phyloP scores from a whole-genome alignment of 108 stramenopile genomes.

The Thalassiosira profunda region DNA sequence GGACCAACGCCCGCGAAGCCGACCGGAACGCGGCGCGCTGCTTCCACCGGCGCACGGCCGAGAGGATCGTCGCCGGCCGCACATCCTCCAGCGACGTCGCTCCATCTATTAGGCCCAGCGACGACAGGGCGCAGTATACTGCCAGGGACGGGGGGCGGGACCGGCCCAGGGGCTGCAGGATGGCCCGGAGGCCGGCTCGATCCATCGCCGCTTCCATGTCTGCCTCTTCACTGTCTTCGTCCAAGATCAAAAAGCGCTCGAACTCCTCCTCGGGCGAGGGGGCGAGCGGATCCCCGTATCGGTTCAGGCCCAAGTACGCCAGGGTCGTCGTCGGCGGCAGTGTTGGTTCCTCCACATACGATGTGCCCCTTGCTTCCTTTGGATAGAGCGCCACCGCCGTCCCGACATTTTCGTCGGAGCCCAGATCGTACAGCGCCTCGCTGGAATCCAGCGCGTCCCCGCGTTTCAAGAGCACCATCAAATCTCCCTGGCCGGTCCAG shows the following conservation, averaged over 20 bases:
- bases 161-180: slow-evolving; percentile 40
- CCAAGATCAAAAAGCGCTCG: slow-evolving; percentile 1
- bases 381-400: slow-evolving; percentile 22
- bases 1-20: background rate
- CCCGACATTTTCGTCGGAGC: background rate
- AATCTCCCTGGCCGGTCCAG: slow-evolving; percentile 19
- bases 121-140: slow-evolving; percentile 30
- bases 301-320: slow-evolving; percentile 27
- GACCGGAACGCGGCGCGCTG: slow-evolving; percentile 19
- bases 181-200: slow-evolving; percentile 31
- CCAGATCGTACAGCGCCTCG: background rate
- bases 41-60: slow-evolving; percentile 45
- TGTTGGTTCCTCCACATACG: background rate
- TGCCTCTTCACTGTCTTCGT: slow-evolving; percentile 1
- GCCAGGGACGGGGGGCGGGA: slow-evolving; percentile 34
- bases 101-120: slow-evolving; percentile 21
- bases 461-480: slow-evolving; percentile 26
- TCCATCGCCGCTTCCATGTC: slow-evolving; percentile 29
- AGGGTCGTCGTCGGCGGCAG: slow-evolving; percentile 25
- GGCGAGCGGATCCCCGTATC: background rate
- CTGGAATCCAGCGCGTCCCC: background rate
- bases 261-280: slow-evolving; percentile 37
- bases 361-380: background rate
- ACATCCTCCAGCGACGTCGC: slow-evolving; percentile 4
- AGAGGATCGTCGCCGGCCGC: slow-evolving; percentile 20